A percentile compares a stretch with the other conserved stretches of the same genome.
Evolutionary conservation across 1,284 basidiomycete species (phyloP).

Genomic region (Moesziomyces sp.): DNA sequence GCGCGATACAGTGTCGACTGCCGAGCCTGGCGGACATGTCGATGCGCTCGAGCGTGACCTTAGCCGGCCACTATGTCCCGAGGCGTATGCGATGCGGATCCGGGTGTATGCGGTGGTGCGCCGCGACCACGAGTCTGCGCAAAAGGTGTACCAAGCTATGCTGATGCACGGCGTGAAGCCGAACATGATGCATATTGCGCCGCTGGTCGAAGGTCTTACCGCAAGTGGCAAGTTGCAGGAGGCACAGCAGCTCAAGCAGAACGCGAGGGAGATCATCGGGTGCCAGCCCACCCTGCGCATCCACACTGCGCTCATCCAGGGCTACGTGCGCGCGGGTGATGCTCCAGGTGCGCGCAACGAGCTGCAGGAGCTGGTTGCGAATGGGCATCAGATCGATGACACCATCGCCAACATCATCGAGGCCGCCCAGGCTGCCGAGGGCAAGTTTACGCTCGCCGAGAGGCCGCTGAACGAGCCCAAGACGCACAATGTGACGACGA

Average conservation of each 20-base stretch:
- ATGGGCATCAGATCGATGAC: slow-evolving; percentile 36
- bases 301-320: slow-evolving; percentile 46
- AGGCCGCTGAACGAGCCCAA: slow-evolving; percentile 13
- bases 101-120: slow-evolving; percentile 49
- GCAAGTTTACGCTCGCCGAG: slow-evolving; percentile 20
- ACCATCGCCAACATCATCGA: slow-evolving; percentile 44
- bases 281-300: slow-evolving; percentile 40
- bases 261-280: slow-evolving; percentile 21
- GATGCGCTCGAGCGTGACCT: slow-evolving; percentile 19
- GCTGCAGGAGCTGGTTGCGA: slow-evolving; percentile 21
- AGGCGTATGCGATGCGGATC: slow-evolving; percentile 46
- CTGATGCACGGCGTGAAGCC: slow-evolving; percentile 34
- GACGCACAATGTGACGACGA: slow-evolving; percentile 28
- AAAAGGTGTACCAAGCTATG: slow-evolving; percentile 45
- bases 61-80: slow-evolving; percentile 15
- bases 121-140: slow-evolving; percentile 38
- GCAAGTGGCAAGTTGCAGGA: slow-evolving; percentile 29
- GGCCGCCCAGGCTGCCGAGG: slow-evolving; percentile 17
- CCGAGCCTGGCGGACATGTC: neutral
- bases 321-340: slow-evolving; percentile 26
- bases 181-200: slow-evolving; percentile 47
- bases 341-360: slow-evolving; percentile 16
- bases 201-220: slow-evolving; percentile 44
- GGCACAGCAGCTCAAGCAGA: slow-evolving; percentile 37
- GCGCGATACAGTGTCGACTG: neutral